Evolutionary conservation across 2,329 filamentous ascomycete species (phyloP), one percentile per base, ranked within the genome.

Genomic region (Botrytis byssoidea): DNA sequence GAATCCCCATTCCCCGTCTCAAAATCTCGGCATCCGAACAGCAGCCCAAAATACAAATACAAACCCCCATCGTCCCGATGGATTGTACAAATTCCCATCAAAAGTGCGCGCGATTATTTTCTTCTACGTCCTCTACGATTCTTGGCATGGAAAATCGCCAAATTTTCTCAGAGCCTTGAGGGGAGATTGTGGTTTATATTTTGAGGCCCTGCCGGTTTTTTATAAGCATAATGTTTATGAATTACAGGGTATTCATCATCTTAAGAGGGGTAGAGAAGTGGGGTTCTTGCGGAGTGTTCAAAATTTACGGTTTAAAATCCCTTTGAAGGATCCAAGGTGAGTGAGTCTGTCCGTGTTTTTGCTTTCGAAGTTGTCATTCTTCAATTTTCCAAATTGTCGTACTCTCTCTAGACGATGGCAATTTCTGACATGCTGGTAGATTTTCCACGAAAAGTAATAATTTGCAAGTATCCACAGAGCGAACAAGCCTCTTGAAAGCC

Each of bases 1-100:
- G 9, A 10, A 12, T 51, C 10, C 25, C 6, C 4, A n/a, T 55
- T 6, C 48, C 3, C 0, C 14, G 48, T 5, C 0, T 55, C 12
- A 5, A 55, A 16, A 16, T n/a, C 25, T 3, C 7, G 8, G 25
- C 16, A 20, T 63, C 16, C 35, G 1, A 20, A 16, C n/a, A n/a
- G n/a, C n/a, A n/a, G 14, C 3, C 37, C 16, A 8, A 12, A 63
- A 25, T 40, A 18, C 37, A n/a, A 4, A 9, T 5, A 29, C 7
- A 29, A 9, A 35, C 5, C 0, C 7, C 1, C 18, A 4, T 7
- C 25, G 12, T 5, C 1, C 25, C 18, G 2, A 18, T 5, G n/a
- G 25, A 18, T 20, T 63, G 2, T 29, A 29, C 1, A 63, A 18
- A 63, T 8, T 63, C 6, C 14, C 60, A 4, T 0, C 0, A 0